phyloP scores from a whole-genome alignment of 306 rosid species.

The Fragaria nilgerrensis region DNA sequence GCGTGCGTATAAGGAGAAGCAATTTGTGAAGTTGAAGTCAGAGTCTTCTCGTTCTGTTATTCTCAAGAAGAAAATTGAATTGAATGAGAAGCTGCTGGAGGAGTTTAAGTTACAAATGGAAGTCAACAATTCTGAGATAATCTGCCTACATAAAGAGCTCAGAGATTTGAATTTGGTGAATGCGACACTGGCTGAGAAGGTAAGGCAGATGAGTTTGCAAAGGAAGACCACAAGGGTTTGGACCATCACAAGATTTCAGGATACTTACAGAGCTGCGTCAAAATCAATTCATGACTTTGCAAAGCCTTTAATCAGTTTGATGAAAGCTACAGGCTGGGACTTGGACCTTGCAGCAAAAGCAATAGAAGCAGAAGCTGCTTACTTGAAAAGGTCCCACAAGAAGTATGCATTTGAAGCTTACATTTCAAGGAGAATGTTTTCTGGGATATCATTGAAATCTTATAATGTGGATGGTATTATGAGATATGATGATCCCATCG shows the following conservation, averaged over 20 bases:
- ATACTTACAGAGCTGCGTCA: constrained; percentile 46
- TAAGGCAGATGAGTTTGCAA: constrained; percentile 40
- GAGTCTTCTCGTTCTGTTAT: constrained; percentile 26
- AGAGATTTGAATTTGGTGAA: constrained; percentile 44
- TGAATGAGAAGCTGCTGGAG: constrained; percentile 43
- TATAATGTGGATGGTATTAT: constrained; percentile 40
- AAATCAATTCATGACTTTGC: constrained; percentile 81
- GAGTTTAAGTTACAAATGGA: constrained; percentile 50
- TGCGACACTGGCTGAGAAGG: constrained; percentile 37
- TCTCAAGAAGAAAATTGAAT: constrained; percentile 41
- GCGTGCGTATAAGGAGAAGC: constrained; percentile 48
- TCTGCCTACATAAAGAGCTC: constrained; percentile 34
- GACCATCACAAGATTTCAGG: constrained; percentile 42
- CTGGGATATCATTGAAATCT: constrained; percentile 28
- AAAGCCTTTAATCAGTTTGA: constrained; percentile 65
- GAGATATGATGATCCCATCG: constrained; percentile 64
- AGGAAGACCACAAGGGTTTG: constrained; percentile 36
- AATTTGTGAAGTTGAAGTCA: constrained; percentile 23
- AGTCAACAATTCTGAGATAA: constrained; percentile 46
- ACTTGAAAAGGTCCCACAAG: constrained; percentile 66
- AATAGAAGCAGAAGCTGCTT: constrained; percentile 49
- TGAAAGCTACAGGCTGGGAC: constrained; percentile 91
- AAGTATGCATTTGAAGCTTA: constrained; percentile 84
- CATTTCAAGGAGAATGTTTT: constrained; percentile 66
- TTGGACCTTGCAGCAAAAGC: constrained; percentile 57